Conservation (phyloP, 2,329 filamentous ascomycete species). For the Curvularia hawaiiensis region DNA sequence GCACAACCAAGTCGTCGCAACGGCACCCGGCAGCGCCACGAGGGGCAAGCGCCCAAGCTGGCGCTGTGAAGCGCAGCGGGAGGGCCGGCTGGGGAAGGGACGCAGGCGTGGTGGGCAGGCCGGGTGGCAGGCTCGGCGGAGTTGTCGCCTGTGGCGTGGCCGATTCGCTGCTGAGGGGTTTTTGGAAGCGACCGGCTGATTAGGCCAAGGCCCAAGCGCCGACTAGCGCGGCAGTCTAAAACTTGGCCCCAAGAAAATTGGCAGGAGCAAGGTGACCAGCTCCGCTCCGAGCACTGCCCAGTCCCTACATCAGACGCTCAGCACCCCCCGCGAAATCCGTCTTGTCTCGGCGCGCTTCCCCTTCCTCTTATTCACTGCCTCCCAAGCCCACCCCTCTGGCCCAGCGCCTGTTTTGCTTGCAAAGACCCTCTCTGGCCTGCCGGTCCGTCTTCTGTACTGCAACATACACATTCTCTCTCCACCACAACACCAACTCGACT, state of each 20-base stretch:
- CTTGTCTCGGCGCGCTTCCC: constrained; percentile 16
- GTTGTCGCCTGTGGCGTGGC: neutral
- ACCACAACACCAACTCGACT: neutral
- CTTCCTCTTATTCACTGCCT: constrained; percentile 12
- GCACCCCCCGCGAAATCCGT: constrained; percentile 10
- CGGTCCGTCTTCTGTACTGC: neutral
- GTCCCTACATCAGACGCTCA: constrained; percentile 9
- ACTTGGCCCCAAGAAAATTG: constrained; percentile 10
- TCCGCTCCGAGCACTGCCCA: constrained; percentile 8
- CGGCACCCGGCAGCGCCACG: neutral
- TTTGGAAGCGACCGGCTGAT: constrained; percentile 6
- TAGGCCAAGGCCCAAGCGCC: constrained; percentile 3
- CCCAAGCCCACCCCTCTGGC: constrained; percentile 9
- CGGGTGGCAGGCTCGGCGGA: neutral
- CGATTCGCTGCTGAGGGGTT: constrained; percentile 7
- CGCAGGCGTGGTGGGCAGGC: no score
- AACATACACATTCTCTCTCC: neutral
- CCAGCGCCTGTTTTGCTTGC: neutral
- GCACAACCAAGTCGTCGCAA: neutral
- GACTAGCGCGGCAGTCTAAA: constrained; percentile 3
- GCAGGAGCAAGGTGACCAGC: constrained; percentile 4
- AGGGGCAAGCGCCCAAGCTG: neutral
- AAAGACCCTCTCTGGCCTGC: constrained; percentile 2
- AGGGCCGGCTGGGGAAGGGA: constrained; percentile 1
- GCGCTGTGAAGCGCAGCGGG: neutral